Evolutionary conservation across 1,284 basidiomycete genomes (phyloP).

Genomic region (Somion occarium): DNA sequence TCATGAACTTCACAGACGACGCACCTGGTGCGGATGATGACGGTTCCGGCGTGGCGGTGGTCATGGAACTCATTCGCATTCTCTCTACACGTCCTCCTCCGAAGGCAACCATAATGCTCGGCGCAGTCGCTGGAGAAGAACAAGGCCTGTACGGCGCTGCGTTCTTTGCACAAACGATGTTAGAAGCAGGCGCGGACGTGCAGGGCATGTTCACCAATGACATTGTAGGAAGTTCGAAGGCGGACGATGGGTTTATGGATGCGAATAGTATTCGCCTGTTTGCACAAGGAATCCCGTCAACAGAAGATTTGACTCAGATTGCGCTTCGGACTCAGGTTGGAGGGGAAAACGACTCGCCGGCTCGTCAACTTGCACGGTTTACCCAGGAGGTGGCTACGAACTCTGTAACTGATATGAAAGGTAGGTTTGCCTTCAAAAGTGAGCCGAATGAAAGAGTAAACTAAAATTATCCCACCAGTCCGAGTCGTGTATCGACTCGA

Average conservation of each 20-base stretch:
- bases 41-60: slow-evolving; percentile 48
- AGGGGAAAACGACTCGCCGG: slow-evolving; percentile 49
- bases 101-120: slow-evolving; percentile 48
- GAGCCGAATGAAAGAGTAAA: background rate
- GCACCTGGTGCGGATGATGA: slow-evolving; percentile 47
- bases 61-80: slow-evolving; percentile 45
- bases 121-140: slow-evolving; percentile 48
- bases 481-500: slow-evolving; percentile 45
- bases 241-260: slow-evolving; percentile 39
- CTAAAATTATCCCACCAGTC: slow-evolving; percentile 24
- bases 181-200: slow-evolving; percentile 39
- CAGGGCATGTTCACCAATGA: slow-evolving; percentile 52
- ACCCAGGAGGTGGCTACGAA: slow-evolving; percentile 45
- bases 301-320: slow-evolving; percentile 34
- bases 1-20: slow-evolving; percentile 39
- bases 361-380: slow-evolving; percentile 46
- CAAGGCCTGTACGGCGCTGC: slow-evolving; percentile 45
- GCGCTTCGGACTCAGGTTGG: slow-evolving; percentile 34
- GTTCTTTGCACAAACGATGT: slow-evolving; percentile 40
- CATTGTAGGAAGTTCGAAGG: slow-evolving; percentile 46
- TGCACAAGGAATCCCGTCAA: slow-evolving; percentile 41
- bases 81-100: slow-evolving; percentile 38
- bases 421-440: slow-evolving; percentile 28
- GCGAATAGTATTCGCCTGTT: slow-evolving; percentile 46
- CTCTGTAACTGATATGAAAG: slow-evolving; percentile 40